Conservation (phyloP, 176 grass and related monocot species). For the Eragrostis nindensis region DNA sequence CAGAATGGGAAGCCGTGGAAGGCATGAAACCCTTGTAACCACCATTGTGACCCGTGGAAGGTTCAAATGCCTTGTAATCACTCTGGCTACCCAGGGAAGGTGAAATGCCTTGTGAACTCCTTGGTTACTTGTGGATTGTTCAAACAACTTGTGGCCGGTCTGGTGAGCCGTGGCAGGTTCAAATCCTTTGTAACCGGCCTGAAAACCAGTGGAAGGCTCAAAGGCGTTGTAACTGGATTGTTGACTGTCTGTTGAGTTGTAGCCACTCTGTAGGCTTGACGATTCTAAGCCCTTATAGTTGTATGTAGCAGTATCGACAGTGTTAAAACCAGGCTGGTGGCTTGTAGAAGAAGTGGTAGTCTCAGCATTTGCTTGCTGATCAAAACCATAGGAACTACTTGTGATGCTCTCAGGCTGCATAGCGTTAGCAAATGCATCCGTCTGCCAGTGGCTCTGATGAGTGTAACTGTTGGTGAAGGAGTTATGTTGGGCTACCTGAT, state of each 20-base stretch:
- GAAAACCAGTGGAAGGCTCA: constrained; percentile 39
- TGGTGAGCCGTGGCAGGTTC: constrained; percentile 39
- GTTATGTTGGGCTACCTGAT: constrained; percentile 46
- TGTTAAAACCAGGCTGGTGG: constrained; percentile 43
- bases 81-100: constrained; percentile 11
- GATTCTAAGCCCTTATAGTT: constrained; percentile 45
- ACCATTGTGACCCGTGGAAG: constrained; percentile 24
- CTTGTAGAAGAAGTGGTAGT: constrained; percentile 21
- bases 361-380: constrained; percentile 27
- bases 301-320: constrained; percentile 31
- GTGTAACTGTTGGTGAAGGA: constrained; percentile 35
- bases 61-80: constrained; percentile 32
- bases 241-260: constrained; percentile 39
- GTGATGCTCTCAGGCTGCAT: constrained; percentile 45
- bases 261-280: constrained; percentile 42
- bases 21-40: constrained; percentile 41
- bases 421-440: constrained; percentile 49
- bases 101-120: constrained; percentile 27
- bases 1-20: constrained; percentile 34
- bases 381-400: constrained; percentile 51
- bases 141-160: constrained; percentile 33
- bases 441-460: constrained; percentile 55
- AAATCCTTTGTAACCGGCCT: constrained; percentile 39
- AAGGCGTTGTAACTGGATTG: constrained; percentile 45
- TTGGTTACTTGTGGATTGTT: constrained; percentile 21